phyloP scores from a whole-genome alignment of 768 basidiomycete species.

The Cubamyces sp. region DNA sequence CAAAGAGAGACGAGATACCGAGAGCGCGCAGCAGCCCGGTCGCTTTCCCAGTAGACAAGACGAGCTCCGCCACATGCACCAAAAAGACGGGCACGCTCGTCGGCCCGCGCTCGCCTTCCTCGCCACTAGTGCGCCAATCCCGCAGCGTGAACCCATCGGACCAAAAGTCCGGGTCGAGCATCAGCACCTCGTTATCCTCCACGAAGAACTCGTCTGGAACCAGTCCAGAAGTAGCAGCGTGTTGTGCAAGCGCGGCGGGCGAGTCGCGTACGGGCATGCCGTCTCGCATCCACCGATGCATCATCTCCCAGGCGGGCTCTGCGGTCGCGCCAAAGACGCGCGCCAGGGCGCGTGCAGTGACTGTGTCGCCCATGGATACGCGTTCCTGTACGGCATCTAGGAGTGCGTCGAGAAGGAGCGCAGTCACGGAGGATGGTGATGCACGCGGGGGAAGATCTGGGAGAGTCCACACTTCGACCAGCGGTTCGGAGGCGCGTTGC shows the following conservation, averaged over 20 bases:
- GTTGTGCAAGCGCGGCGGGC: background rate
- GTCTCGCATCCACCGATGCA: slow-evolving; percentile 70
- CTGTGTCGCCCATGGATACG: slow-evolving; percentile 57
- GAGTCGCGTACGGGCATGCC: slow-evolving; percentile 59
- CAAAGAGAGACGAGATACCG: slow-evolving; percentile 32
- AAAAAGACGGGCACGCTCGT: slow-evolving; percentile 59
- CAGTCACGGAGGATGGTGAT: slow-evolving; percentile 57
- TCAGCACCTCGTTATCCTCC: slow-evolving; percentile 61
- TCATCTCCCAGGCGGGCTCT: slow-evolving; percentile 77
- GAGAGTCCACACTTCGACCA: slow-evolving; percentile 45
- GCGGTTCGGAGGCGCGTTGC: slow-evolving; percentile 27
- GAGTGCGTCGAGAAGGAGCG: slow-evolving; percentile 65
- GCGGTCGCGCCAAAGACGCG: slow-evolving; percentile 63
- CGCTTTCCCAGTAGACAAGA: slow-evolving; percentile 76
- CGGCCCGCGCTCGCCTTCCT: background rate
- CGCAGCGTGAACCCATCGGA: slow-evolving; percentile 67
- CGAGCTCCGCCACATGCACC: slow-evolving; percentile 55
- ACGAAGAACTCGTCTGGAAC: slow-evolving; percentile 84
- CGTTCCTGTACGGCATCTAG: slow-evolving; percentile 61
- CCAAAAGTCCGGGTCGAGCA: slow-evolving; percentile 79
- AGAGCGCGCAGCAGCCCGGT: slow-evolving; percentile 74
- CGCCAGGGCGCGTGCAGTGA: slow-evolving; percentile 60
- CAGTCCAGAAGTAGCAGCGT: background rate
- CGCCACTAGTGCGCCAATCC: slow-evolving; percentile 37
- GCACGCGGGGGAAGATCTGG: slow-evolving; percentile 43